These are phyloP conservation scores for Adansonia gregorii DNA, from an alignment of 441 rosid genomes.

Conservation along the genomic window DNA sequence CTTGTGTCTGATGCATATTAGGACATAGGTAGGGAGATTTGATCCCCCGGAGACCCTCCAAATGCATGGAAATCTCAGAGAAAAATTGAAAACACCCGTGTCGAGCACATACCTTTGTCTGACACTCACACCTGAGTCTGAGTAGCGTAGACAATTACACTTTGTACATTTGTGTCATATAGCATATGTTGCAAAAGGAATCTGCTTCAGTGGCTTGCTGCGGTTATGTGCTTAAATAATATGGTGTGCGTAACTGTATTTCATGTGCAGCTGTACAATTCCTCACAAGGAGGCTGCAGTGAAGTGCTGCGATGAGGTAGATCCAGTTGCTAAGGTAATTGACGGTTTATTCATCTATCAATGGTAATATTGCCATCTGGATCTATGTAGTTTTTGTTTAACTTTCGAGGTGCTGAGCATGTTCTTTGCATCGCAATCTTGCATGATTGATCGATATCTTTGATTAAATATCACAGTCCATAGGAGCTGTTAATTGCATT, in stretches of 20 bases:
- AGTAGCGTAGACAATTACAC: neutral
- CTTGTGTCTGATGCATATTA: neutral
- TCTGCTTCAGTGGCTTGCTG: neutral
- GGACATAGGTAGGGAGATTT: neutral
- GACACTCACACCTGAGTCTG: neutral
- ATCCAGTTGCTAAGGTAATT: slow-evolving; percentile 87
- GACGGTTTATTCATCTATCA: slow-evolving; percentile 22
- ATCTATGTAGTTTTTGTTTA: slow-evolving; percentile 17
- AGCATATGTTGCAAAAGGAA: slow-evolving; percentile 13
- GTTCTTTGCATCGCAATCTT: slow-evolving; percentile 17
- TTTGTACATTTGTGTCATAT: neutral
- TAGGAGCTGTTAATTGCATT: slow-evolving; percentile 80
- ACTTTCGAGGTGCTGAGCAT: slow-evolving; percentile 6
- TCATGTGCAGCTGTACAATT: slow-evolving; percentile 69
- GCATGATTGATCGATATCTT: slow-evolving; percentile 28
- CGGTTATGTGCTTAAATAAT: slow-evolving; percentile 7
- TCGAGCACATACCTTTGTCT: neutral
- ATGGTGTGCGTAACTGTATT: slow-evolving; percentile 25
- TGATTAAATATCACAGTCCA: slow-evolving; percentile 57
- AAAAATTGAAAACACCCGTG: neutral
- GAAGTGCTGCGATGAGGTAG: slow-evolving; percentile 82
- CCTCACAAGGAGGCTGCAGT: slow-evolving; percentile 93
- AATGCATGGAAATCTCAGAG: neutral
- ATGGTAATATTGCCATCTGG: neutral
- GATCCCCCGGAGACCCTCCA: neutral